phyloP scores from a whole-genome alignment of 495 filamentous ascomycete species.

The Penicillium argentinense region DNA sequence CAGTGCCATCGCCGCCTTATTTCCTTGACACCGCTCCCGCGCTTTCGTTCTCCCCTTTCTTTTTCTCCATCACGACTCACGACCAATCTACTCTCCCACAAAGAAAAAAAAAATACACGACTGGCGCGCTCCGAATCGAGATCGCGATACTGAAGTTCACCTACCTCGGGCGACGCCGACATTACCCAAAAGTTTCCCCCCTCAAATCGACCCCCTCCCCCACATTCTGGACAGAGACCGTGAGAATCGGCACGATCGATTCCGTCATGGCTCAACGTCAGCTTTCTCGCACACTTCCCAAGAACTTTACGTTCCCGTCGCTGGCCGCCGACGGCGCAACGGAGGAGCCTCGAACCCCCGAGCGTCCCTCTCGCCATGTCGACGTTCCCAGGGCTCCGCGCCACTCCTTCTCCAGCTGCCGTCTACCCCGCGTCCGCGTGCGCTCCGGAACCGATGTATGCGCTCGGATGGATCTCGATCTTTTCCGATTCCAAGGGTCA shows the following conservation, averaged over 20 bases:
- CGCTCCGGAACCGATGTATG: slow-evolving; percentile 46
- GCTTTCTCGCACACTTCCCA: slow-evolving; percentile 63
- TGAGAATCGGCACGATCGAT: slow-evolving; percentile 6
- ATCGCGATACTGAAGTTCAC: background rate
- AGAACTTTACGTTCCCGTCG: slow-evolving; percentile 64
- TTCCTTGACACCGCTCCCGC: slow-evolving; percentile 24
- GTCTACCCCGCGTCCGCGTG: slow-evolving; percentile 44
- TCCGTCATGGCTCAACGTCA: slow-evolving; percentile 48
- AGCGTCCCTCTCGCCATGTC: slow-evolving; percentile 43
- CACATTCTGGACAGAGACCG: slow-evolving; percentile 7
- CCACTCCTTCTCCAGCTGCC: slow-evolving; percentile 52
- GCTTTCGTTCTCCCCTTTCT: slow-evolving; percentile 35
- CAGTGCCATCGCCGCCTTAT: slow-evolving; percentile 9
- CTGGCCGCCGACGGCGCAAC: slow-evolving; percentile 37
- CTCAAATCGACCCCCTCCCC: slow-evolving; percentile 15
- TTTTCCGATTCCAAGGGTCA: slow-evolving; percentile 29
- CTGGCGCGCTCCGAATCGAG: slow-evolving; percentile 20
- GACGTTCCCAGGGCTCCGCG: slow-evolving; percentile 49
- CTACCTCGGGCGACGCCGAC: background rate
- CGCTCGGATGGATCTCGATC: slow-evolving; percentile 35
- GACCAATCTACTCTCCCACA: slow-evolving; percentile 34
- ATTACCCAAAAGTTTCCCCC: slow-evolving; percentile 3
- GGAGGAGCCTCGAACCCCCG: slow-evolving; percentile 56
- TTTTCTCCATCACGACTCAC: slow-evolving; percentile 37
- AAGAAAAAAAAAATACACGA: too few species aligned